Evolutionary conservation across 2,329 filamentous ascomycete genomes (phyloP).

Genomic region (Arthroderma sp.): DNA sequence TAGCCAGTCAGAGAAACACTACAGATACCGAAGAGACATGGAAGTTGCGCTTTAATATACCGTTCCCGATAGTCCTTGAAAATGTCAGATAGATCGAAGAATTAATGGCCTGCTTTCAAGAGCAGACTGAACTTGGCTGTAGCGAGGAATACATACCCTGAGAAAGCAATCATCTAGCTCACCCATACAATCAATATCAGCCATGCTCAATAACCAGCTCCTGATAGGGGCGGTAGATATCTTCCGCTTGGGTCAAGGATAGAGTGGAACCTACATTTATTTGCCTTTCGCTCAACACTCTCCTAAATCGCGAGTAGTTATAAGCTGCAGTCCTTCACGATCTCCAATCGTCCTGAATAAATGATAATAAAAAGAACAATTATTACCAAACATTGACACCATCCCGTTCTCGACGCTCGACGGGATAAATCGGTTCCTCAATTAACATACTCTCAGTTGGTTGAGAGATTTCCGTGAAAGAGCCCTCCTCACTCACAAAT

Average conservation of each 20-base stretch:
- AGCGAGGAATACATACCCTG: constrained; percentile 21
- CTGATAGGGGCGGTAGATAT: too few relatives aligned
- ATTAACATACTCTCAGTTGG: constrained; percentile 5
- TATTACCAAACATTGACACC: constrained; percentile 13
- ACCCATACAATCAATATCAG: background rate
- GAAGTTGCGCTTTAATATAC: constrained; percentile 11
- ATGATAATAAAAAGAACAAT: too few relatives aligned
- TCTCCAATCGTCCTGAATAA: too few relatives aligned
- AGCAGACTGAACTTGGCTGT: background rate
- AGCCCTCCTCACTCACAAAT: constrained; percentile 4
- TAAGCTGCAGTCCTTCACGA: too few relatives aligned
- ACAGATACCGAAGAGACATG: background rate
- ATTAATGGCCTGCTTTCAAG: background rate
- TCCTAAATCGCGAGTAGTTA: constrained; percentile 16
- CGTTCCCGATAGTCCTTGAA: constrained; percentile 29
- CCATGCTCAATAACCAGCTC: background rate
- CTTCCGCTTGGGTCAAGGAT: background rate
- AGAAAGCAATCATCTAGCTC: constrained; percentile 33
- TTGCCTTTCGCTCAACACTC: constrained; percentile 29
- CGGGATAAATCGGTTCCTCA: constrained; percentile 9
- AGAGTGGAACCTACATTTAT: constrained; percentile 20
- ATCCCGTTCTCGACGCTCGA: constrained; percentile 7
- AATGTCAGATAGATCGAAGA: constrained; percentile 4
- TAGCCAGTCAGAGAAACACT: constrained; percentile 1
- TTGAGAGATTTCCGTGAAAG: constrained; percentile 4